Conservation (phyloP, 2,329 filamentous ascomycete species). For the Eutypa lata region DNA sequence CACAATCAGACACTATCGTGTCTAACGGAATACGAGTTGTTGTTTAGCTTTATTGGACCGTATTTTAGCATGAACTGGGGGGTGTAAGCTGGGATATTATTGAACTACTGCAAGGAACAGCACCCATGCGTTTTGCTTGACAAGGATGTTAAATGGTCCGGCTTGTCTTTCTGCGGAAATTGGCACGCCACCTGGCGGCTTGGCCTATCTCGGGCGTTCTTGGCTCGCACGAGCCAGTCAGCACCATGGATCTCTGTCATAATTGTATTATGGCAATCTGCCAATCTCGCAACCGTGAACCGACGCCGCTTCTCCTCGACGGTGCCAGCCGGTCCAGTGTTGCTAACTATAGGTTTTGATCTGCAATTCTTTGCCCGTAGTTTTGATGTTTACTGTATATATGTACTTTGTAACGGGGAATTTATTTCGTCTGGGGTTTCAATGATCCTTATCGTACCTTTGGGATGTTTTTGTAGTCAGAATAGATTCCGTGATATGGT, state of each 20-base stretch:
- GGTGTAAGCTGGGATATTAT: neutral
- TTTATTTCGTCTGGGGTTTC: too few relatives aligned
- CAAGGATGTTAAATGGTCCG: neutral
- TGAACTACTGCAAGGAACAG: slow-evolving; percentile 5
- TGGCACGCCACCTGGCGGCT: neutral
- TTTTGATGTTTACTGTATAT: neutral
- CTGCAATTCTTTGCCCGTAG: neutral
- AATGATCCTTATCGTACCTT: too few relatives aligned
- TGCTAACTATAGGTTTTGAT: neutral
- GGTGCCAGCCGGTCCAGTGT: too few relatives aligned
- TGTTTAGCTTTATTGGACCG: neutral
- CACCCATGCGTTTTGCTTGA: neutral
- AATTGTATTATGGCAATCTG: too few relatives aligned
- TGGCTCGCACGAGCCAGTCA: neutral
- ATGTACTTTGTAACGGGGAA: neutral
- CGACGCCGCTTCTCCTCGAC: too few relatives aligned
- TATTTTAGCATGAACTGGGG: neutral
- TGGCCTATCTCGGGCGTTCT: neutral
- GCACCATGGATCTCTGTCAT: too few relatives aligned
- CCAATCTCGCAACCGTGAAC: too few relatives aligned
- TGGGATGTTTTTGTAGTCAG: too few relatives aligned
- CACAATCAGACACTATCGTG: neutral
- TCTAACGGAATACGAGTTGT: neutral
- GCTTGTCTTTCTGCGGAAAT: neutral
- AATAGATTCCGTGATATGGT: too few relatives aligned